These are phyloP conservation scores for Lagenidium giganteum DNA, from an alignment of 352 stramenopile genomes.

Conservation along the genomic window DNA sequence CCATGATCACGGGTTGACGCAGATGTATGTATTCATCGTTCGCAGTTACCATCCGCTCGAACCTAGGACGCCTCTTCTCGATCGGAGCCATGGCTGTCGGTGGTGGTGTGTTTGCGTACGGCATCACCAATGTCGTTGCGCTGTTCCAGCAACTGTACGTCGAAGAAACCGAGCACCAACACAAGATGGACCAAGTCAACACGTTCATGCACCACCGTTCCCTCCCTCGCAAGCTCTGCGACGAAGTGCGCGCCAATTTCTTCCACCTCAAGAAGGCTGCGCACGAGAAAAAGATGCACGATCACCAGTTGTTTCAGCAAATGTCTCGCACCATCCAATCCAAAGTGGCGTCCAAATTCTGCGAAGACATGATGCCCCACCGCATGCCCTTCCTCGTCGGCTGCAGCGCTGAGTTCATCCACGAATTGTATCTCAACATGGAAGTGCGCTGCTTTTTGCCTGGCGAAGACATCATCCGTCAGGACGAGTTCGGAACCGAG, in stretches of 20 bases:
- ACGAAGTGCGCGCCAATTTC: constrained; percentile 76
- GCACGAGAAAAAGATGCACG: constrained; percentile 60
- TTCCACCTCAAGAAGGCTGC: constrained; percentile 75
- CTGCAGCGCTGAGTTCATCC: constrained; percentile 73
- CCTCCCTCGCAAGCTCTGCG: constrained; percentile 55
- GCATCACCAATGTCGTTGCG: constrained; percentile 78
- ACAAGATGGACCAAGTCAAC: constrained; percentile 78
- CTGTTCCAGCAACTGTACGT: constrained; percentile 76
- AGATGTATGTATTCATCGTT: constrained; percentile 1
- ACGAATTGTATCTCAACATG: constrained; percentile 76
- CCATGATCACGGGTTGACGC: background rate
- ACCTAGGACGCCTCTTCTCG: constrained; percentile 58
- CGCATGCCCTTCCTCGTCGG: constrained; percentile 67
- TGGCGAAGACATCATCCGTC: constrained; percentile 70
- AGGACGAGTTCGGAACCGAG: constrained; percentile 77
- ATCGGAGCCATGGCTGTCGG: constrained; percentile 71
- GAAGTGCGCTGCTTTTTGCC: constrained; percentile 66
- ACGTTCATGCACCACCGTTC: constrained; percentile 63
- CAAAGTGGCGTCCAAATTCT: constrained; percentile 69
- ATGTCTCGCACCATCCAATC: constrained; percentile 70
- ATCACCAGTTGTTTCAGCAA: constrained; percentile 56
- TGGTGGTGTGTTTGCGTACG: constrained; percentile 79
- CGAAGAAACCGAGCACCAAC: constrained; percentile 51
- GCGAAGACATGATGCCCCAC: constrained; percentile 61
- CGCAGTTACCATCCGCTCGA: constrained; percentile 66